These are phyloP conservation scores for Aureobasidium sp. DNA, from an alignment of 2,329 filamentous ascomycete genomes.

Conservation along the genomic window DNA sequence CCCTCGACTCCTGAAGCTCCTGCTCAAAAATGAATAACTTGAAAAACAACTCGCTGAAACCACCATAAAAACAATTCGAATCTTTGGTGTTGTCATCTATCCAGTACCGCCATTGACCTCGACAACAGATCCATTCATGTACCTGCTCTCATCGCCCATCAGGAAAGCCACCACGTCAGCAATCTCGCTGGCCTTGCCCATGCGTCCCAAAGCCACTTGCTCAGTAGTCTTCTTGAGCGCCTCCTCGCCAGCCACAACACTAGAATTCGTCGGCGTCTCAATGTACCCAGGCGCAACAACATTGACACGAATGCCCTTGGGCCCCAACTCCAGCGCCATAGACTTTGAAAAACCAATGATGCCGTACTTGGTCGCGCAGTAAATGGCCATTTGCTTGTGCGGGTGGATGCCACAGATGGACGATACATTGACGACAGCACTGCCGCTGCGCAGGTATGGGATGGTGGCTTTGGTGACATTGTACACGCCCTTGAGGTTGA, in stretches of 20 bases:
- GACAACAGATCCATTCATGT: slow-evolving; percentile 43
- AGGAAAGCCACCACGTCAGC: slow-evolving; percentile 47
- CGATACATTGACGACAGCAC: slow-evolving; percentile 38
- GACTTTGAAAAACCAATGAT: slow-evolving; percentile 41
- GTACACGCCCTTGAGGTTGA: slow-evolving; percentile 37
- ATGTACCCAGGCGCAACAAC: slow-evolving; percentile 38
- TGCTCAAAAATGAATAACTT: neutral
- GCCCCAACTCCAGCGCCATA: slow-evolving; percentile 35
- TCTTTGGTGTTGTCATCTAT: neutral
- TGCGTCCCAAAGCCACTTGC: slow-evolving; percentile 35
- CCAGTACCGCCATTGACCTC: slow-evolving; percentile 40
- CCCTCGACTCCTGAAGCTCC: neutral
- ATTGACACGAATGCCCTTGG: slow-evolving; percentile 34
- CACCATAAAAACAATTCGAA: neutral
- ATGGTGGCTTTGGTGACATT: slow-evolving; percentile 36
- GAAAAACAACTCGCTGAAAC: neutral
- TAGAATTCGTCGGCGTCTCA: slow-evolving; percentile 43
- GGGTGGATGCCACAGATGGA: slow-evolving; percentile 33
- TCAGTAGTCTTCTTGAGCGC: slow-evolving; percentile 34
- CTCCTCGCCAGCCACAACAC: slow-evolving; percentile 43
- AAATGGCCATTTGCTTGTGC: slow-evolving; percentile 34
- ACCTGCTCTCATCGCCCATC: slow-evolving; percentile 39
- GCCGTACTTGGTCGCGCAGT: slow-evolving; percentile 38
- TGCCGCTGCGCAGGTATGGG: slow-evolving; percentile 31
- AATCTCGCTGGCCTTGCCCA: slow-evolving; percentile 42